Percentiles rank a stretch among this genome's conserved stretches.
These are phyloP conservation scores for Starmerella powellii DNA, from an alignment of 805 yeast species.

Conservation along the genomic window DNA sequence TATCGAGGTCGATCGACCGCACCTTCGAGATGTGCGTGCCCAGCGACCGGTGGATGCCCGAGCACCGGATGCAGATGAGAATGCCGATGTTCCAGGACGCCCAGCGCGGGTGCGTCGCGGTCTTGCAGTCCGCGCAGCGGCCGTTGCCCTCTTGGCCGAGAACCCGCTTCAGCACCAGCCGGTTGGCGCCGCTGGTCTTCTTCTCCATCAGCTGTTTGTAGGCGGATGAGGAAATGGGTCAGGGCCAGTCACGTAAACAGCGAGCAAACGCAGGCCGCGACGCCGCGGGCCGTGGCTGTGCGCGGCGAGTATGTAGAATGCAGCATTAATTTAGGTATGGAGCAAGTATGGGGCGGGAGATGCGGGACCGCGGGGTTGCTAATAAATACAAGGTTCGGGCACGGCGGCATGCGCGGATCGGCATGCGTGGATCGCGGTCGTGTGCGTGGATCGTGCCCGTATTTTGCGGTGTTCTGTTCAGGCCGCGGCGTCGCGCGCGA, in stretches of 20 bases:
- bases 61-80: slow-evolving; percentile 79
- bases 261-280: too few relatives aligned
- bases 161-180: slow-evolving; percentile 59
- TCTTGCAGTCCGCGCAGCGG: slow-evolving; percentile 84
- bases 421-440: too few relatives aligned
- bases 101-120: slow-evolving; percentile 88
- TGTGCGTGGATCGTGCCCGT: too few relatives aligned
- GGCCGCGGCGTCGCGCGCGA: slow-evolving; percentile 10
- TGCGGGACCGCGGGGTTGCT: too few relatives aligned
- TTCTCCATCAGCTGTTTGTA: slow-evolving; percentile 13
- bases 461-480: too few relatives aligned
- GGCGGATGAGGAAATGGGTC: background rate
- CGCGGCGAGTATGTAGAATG: too few relatives aligned
- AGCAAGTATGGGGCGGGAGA: too few relatives aligned
- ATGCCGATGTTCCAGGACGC: slow-evolving; percentile 94
- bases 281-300: too few relatives aligned
- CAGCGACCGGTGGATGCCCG: slow-evolving; percentile 89
- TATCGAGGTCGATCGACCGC: slow-evolving; percentile 85
- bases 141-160: slow-evolving; percentile 68
- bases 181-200: slow-evolving; percentile 27
- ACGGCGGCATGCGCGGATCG: too few relatives aligned
- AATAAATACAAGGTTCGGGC: too few relatives aligned
- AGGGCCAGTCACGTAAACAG: background rate
- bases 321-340: too few relatives aligned
- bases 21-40: slow-evolving; percentile 93